Evolutionary conservation across 441 rosid species (phyloP), one percentile per base, ranked within the genome.

Genomic region (Theobroma grandiflorum): DNA sequence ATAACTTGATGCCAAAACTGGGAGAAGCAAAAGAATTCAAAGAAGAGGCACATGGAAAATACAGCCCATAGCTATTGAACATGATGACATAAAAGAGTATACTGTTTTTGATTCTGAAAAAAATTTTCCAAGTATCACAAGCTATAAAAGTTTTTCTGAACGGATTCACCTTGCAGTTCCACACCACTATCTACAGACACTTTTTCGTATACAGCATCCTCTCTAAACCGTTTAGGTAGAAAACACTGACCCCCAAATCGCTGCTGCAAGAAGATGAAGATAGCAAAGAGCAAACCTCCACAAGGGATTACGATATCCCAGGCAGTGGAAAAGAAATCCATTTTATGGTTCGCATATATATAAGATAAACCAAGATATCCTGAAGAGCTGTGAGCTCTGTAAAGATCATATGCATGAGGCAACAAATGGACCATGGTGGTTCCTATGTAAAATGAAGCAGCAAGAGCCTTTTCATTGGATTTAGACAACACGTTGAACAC

Each of bases 341-440:
- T 80, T 61, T 84, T 87, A 85, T 89, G 98, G 82, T 89, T 91
- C 53, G 96, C 98, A 77, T 93, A 96, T 20, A 96, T 88, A 80
- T 83, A 92, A 15, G 98, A 91, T 73, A 82, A 78, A 81, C 86
- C 96, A 40, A 86, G 88, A 76, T 86, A 83, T 89, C 89, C 82
- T 43, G 91, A 64, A 10, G 91, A 89, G 77, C 86, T 87, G 79
- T 75, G 94, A 57, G 91, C 89, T 88, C 96, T 87, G 84, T 90
- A 93, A 45, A 95, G 91, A 84, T 96, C 99, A 77, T 95, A 96
- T 18, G 92, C 93, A 79, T 96, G 99, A 38, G 99, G 98, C 63
- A 96, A 87, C 58, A 90, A 26, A 3, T 91, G 91, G 72, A 93
- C 89, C 6, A 91, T 3, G 61, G 94, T 92, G 79, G 88, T 85